Evolutionary conservation across 2,329 filamentous ascomycete species (phyloP).

Genomic region (Fusarium newnesense): DNA sequence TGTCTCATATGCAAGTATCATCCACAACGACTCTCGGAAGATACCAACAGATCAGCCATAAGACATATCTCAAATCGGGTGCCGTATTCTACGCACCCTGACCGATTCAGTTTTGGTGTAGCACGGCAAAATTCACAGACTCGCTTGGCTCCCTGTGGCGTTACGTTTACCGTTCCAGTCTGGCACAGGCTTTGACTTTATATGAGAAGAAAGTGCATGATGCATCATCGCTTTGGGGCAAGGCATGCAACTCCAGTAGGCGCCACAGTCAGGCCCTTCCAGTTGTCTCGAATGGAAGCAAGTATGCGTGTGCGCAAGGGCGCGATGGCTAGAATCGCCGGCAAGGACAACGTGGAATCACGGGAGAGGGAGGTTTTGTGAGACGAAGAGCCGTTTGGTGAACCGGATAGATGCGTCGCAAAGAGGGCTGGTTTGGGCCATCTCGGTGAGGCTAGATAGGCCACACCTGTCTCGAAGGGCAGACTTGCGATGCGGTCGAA

Average conservation of each 20-base stretch:
- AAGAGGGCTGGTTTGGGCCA: constrained; percentile 44
- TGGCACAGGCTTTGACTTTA: constrained; percentile 17
- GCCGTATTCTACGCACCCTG: neutral
- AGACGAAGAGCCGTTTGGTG: constrained; percentile 33
- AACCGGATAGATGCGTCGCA: constrained; percentile 43
- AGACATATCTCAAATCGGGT: constrained; percentile 10
- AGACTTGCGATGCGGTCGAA: constrained; percentile 9
- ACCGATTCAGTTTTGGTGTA: constrained; percentile 17
- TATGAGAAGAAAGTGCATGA: constrained; percentile 13
- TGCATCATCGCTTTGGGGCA: neutral
- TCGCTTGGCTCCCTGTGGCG: constrained; percentile 36
- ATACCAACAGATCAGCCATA: constrained; percentile 6
- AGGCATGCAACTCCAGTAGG: constrained; percentile 15
- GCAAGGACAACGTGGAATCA: constrained; percentile 40
- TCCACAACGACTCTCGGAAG: constrained; percentile 9
- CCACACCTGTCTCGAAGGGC: neutral
- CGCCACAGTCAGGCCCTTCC: constrained; percentile 5
- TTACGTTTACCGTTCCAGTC: constrained; percentile 23
- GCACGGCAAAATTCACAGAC: constrained; percentile 18
- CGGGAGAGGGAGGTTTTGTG: constrained; percentile 28
- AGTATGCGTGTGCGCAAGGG: constrained; percentile 24
- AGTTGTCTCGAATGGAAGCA: constrained; percentile 27
- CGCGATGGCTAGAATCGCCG: constrained; percentile 2
- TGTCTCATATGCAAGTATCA: constrained; percentile 18
- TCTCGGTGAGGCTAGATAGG: constrained; percentile 15